Evolutionary conservation across 108 stramenopile genomes (phyloP), one percentile per base, ranked within the genome.

Genomic region (Nannochloropsis gaditana): DNA sequence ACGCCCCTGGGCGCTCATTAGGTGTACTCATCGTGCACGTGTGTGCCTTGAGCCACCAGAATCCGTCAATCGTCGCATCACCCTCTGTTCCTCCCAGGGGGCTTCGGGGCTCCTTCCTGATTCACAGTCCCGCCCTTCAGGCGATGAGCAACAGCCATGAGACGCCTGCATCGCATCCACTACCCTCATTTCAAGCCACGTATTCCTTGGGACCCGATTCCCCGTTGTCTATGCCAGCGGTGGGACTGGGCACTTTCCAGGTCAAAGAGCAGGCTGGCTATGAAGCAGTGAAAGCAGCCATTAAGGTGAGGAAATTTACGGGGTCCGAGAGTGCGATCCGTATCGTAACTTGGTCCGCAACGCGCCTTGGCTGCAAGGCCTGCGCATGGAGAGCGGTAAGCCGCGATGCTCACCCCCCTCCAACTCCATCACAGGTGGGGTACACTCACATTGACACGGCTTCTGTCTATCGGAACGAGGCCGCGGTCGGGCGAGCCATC

Each of bases 371-470:
- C 31, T 31, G 31, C 31, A 31, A 31, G 31, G 1, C 31, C 31
- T 1, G 31, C 31, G 31, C 31, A 31, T 31, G 31, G 31, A 31
- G 1, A 31, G 31, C 31, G 31, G 31, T 31, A 31, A 31, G 31
- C 31, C 31, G 31, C 31, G 31, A 73, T 73, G 19, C 59, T 73
- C 59, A n/a, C 59, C 8, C 59, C 80, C 47, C 81, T 31, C 89
- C 84, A 15, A 73, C 59, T 73, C 59, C 59, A 4, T n/a, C n/a
- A 73, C 59, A 73, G 59, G 19, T 73, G 15, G 59, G 59, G 59
- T 73, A 73, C 59, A 73, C 59, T 19, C 80, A 79, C 89, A 87
- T 89, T 80, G 89, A 89, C 80, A 87, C 83, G 21, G 89, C 89
- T 15, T 43, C 80, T 9, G 43, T 84, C n/a, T 89, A 89, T 82